These are phyloP conservation scores for Trypanosoma rangeli DNA, from an alignment of 208 protist genomes.

Conservation along the genomic window DNA sequence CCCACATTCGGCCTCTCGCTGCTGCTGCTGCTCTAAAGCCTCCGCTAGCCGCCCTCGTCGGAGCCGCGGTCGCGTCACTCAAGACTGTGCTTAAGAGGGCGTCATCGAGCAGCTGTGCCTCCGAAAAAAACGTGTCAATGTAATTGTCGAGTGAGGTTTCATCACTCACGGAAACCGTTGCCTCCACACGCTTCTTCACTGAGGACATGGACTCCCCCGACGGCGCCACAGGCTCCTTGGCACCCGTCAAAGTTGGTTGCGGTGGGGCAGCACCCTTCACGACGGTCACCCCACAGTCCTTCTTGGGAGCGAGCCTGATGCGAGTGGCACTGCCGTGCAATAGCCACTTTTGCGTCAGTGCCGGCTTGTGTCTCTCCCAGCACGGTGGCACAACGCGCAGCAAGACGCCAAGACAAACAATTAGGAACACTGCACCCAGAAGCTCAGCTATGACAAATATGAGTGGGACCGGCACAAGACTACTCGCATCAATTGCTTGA, in stretches of 20 bases:
- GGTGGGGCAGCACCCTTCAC: background rate
- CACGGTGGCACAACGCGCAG: constrained; percentile 6
- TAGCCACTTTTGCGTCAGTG: background rate
- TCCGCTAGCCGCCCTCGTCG: background rate
- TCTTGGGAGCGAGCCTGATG: background rate
- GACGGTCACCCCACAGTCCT: background rate
- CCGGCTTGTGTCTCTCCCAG: background rate
- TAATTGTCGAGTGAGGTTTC: constrained; percentile 13
- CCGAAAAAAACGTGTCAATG: constrained; percentile 15
- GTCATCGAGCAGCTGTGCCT: constrained; percentile 4
- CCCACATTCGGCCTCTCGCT: background rate
- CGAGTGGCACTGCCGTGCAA: background rate
- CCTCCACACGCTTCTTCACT: background rate
- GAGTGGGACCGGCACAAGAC: background rate
- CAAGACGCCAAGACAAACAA: constrained; percentile 10
- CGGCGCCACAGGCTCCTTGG: background rate
- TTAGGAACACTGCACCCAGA: constrained; percentile 5
- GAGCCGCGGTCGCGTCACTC: background rate
- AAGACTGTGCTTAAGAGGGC: constrained; percentile 2
- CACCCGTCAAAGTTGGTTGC: background rate
- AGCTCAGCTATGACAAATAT: constrained; percentile 6
- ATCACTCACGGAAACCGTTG: background rate
- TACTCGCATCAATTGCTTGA: constrained; percentile 23
- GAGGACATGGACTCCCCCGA: background rate
- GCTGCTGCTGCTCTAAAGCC: background rate